Percentiles rank a stretch among this genome's conserved stretches.
Conservation (phyloP, 768 basidiomycete genomes). For the Hysterangium stoloniferum region DNA sequence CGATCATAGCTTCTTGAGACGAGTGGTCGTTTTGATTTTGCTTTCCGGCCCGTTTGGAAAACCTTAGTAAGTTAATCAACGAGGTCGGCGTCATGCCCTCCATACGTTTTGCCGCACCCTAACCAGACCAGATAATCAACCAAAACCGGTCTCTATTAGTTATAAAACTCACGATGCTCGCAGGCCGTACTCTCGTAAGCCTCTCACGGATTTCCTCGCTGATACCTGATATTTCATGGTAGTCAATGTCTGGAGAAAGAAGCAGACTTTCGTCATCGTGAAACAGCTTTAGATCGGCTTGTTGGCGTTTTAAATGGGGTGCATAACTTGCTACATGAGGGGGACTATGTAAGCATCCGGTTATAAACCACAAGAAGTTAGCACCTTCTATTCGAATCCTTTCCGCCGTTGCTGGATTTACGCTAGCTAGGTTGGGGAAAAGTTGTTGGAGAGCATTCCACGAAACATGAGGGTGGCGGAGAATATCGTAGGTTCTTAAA, state of each 20-base stretch:
- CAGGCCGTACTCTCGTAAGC: constrained; percentile 51
- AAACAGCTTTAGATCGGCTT: constrained; percentile 67
- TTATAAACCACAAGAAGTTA: neutral
- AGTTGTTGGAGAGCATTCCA: constrained; percentile 32
- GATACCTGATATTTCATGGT: constrained; percentile 52
- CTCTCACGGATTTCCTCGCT: constrained; percentile 71
- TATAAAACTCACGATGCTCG: constrained; percentile 47
- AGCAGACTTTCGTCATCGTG: constrained; percentile 65
- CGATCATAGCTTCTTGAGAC: too few species aligned
- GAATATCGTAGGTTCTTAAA: constrained; percentile 65
- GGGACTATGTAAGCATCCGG: constrained; percentile 3
- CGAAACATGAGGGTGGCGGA: constrained; percentile 51
- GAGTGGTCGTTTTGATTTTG: neutral
- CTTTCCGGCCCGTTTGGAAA: constrained; percentile 31
- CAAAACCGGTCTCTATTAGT: neutral
- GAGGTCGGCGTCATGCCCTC: constrained; percentile 87
- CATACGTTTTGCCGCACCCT: constrained; percentile 92
- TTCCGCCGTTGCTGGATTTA: constrained; percentile 45
- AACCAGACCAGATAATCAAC: neutral
- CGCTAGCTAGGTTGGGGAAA: constrained; percentile 41
- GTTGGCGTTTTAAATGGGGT: constrained; percentile 60
- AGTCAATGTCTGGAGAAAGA: constrained; percentile 68
- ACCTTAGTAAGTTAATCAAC: constrained; percentile 57
- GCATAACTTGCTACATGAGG: constrained; percentile 46
- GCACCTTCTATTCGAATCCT: constrained; percentile 69